Conservation (phyloP, 1,139 yeast species). For the Yamadazyma triangularis region DNA sequence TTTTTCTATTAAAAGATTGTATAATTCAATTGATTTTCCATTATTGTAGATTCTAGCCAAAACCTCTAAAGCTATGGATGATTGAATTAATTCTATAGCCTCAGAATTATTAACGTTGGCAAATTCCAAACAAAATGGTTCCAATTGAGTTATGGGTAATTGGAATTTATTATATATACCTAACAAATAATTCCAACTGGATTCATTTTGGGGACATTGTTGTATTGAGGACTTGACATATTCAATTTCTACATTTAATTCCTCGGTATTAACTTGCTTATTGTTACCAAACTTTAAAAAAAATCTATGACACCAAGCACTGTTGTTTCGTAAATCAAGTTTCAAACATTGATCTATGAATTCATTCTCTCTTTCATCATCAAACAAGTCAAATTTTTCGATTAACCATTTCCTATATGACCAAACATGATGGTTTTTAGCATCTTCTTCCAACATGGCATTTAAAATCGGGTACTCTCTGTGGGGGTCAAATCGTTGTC, state of each 20-base stretch:
- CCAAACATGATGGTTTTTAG: constrained; percentile 97
- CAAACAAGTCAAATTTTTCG: constrained; percentile 44
- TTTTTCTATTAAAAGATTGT: constrained; percentile 42
- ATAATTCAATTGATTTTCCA: constrained; percentile 37
- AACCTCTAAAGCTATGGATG: constrained; percentile 65
- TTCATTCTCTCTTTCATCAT: constrained; percentile 44
- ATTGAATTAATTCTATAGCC: constrained; percentile 27
- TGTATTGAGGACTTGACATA: constrained; percentile 46
- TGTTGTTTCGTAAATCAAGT: constrained; percentile 76
- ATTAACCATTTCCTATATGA: constrained; percentile 83
- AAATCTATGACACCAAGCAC: constrained; percentile 90
- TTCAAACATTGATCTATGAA: constrained; percentile 49
- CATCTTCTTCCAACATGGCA: constrained; percentile 69
- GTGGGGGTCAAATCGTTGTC: constrained; percentile 33
- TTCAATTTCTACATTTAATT: constrained; percentile 25
- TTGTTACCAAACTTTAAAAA: constrained; percentile 43
- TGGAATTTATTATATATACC: constrained; percentile 50
- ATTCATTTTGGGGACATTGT: constrained; percentile 73
- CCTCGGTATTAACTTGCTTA: constrained; percentile 9
- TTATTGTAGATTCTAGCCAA: constrained; percentile 49
- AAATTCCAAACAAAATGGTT: constrained; percentile 41
- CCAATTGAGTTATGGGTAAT: constrained; percentile 28
- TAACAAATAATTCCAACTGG: constrained; percentile 80
- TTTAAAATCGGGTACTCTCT: constrained; percentile 62
- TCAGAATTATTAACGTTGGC: constrained; percentile 22